These are phyloP conservation scores for Cystobasidium slooffiae DNA, from an alignment of 1,284 basidiomycete genomes.

Conservation along the genomic window DNA sequence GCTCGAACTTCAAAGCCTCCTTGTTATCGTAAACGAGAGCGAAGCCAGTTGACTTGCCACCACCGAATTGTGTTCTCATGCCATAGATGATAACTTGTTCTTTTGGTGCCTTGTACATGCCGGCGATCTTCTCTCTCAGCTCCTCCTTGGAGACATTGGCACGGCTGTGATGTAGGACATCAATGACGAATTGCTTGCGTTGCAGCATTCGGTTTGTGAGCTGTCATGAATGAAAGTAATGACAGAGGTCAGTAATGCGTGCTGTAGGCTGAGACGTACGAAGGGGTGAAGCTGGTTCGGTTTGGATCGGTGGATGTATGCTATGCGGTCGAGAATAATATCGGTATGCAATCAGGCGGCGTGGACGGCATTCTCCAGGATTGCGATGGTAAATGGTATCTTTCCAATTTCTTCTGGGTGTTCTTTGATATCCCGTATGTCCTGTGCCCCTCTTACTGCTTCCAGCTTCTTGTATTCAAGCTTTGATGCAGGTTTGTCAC, in stretches of 20 bases:
- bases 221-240: constrained; percentile 1
- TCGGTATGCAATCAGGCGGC: no score
- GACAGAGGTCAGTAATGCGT: neutral
- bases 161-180: constrained; percentile 93
- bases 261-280: neutral
- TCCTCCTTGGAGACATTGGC: constrained; percentile 93
- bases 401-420: no score
- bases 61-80: constrained; percentile 90
- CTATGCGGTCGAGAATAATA: no score
- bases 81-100: constrained; percentile 67
- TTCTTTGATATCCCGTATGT: no score
- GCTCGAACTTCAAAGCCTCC: constrained; percentile 94
- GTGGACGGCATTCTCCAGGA: no score
- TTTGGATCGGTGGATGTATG: no score
- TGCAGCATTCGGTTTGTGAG: constrained; percentile 96
- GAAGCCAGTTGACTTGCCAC: constrained; percentile 96
- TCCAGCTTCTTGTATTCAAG: no score
- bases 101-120: constrained; percentile 67
- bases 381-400: no score
- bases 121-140: constrained; percentile 88
- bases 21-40: constrained; percentile 98
- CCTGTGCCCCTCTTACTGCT: no score
- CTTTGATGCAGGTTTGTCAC: no score
- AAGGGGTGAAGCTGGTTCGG: neutral
- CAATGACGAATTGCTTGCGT: constrained; percentile 67